Evolutionary conservation across 768 basidiomycete genomes (phyloP).

Genomic region (Lactifluus hygrophoroides): DNA sequence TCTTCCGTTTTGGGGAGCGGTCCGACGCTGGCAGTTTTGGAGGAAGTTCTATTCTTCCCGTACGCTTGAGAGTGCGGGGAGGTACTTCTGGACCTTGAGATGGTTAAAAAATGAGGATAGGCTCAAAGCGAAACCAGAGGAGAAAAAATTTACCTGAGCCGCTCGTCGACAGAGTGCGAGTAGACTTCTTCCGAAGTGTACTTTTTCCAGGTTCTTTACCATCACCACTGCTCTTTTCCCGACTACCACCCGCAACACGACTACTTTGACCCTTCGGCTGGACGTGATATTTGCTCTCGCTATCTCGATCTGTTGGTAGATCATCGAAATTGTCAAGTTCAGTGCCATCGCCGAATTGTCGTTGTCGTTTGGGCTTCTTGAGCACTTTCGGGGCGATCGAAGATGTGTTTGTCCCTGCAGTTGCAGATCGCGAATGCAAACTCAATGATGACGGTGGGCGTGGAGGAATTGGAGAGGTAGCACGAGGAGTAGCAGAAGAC

Average conservation of each 20-base stretch:
- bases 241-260: slow-evolving; percentile 50
- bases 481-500: slow-evolving; percentile 33
- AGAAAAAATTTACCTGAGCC: slow-evolving; percentile 26
- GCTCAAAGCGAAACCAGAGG: slow-evolving; percentile 24
- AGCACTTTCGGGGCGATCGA: slow-evolving; percentile 55
- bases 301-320: slow-evolving; percentile 76
- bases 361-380: slow-evolving; percentile 66
- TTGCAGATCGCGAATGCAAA: slow-evolving; percentile 28
- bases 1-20: slow-evolving; percentile 40
- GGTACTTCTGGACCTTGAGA: slow-evolving; percentile 10
- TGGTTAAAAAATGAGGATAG: slow-evolving; percentile 13
- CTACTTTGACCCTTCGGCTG: slow-evolving; percentile 62
- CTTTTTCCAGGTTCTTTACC: slow-evolving; percentile 41
- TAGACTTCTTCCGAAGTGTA: slow-evolving; percentile 49
- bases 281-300: slow-evolving; percentile 65
- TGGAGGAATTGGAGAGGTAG: slow-evolving; percentile 47
- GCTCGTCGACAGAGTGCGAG: slow-evolving; percentile 36
- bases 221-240: slow-evolving; percentile 33
- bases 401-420: slow-evolving; percentile 33
- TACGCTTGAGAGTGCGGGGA: slow-evolving; percentile 39
- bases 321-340: slow-evolving; percentile 87
- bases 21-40: slow-evolving; percentile 29
- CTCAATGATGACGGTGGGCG: slow-evolving; percentile 54
- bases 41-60: slow-evolving; percentile 47
- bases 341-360: slow-evolving; percentile 79